Conservation (phyloP, 2,329 filamentous ascomycete genomes). For the Neonectria ditissima region DNA sequence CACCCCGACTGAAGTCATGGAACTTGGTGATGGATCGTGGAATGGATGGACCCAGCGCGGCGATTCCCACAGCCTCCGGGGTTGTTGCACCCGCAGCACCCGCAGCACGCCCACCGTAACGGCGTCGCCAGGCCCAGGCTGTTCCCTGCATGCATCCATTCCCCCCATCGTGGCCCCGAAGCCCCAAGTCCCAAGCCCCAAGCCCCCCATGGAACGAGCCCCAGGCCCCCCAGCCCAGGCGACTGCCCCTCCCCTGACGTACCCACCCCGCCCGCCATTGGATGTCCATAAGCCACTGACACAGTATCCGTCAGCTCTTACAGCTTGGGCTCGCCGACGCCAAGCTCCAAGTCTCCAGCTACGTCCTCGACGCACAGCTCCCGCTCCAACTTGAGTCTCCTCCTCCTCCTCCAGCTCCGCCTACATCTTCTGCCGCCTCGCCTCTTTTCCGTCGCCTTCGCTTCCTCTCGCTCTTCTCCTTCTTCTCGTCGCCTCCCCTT, state of each 20-base stretch:
- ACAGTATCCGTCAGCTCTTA: constrained; percentile 53
- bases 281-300: constrained; percentile 45
- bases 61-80: not conserved
- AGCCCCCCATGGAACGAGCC: constrained; percentile 4
- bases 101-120: constrained; percentile 1
- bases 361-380: constrained; percentile 40
- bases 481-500: constrained; percentile 47
- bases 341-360: constrained; percentile 60
- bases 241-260: constrained; percentile 32
- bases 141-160: constrained; percentile 24
- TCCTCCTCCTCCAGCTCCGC: constrained; percentile 39
- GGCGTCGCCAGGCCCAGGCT: too few species aligned
- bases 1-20: not conserved
- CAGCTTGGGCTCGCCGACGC: constrained; percentile 65
- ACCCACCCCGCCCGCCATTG: constrained; percentile 37
- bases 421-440: constrained; percentile 30
- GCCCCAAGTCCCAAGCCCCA: not conserved
- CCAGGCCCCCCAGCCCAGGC: constrained; percentile 14
- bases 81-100: not conserved
- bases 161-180: constrained; percentile 8
- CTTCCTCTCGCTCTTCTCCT: constrained; percentile 42
- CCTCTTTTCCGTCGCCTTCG: constrained; percentile 49
- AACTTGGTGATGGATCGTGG: not conserved
- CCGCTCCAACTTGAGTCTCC: constrained; percentile 44
- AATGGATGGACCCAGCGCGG: not conserved